These are phyloP conservation scores for Eucalyptus fibrosa DNA, from an alignment of 345 rosid genomes.

Conservation along the genomic window DNA sequence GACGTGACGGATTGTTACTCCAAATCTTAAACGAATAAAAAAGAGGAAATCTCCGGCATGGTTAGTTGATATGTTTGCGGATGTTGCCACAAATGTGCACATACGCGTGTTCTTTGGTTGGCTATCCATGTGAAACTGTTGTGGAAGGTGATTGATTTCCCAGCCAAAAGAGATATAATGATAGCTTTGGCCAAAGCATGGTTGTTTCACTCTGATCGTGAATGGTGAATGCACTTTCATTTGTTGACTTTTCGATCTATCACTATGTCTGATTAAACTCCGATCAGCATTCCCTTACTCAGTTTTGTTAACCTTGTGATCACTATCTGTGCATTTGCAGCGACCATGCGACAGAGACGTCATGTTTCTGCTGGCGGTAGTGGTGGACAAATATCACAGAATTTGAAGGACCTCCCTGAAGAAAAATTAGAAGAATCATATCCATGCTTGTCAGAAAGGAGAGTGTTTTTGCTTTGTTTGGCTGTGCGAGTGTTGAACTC, in stretches of 20 bases:
- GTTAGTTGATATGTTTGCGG: not conserved
- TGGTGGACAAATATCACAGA: not conserved
- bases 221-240: not conserved
- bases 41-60: not conserved
- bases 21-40: not conserved
- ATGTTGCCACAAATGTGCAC: not conserved
- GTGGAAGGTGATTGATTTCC: not conserved
- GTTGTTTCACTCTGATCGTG: not conserved
- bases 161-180: not conserved
- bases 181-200: not conserved
- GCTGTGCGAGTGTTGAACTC: constrained; percentile 54
- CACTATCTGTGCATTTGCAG: not conserved
- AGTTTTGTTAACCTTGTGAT: not conserved
- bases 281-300: not conserved
- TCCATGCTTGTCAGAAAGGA: constrained; percentile 5
- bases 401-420: not conserved
- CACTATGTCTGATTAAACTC: not conserved
- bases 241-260: not conserved
- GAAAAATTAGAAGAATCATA: not conserved
- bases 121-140: not conserved
- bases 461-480: constrained; percentile 40
- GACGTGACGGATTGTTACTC: not conserved
- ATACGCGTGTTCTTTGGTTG: not conserved
- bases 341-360: not conserved
- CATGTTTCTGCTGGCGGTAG: not conserved